phyloP scores from a whole-genome alignment of 2,329 filamentous ascomycete genomes.

The Penicillium sp. region DNA sequence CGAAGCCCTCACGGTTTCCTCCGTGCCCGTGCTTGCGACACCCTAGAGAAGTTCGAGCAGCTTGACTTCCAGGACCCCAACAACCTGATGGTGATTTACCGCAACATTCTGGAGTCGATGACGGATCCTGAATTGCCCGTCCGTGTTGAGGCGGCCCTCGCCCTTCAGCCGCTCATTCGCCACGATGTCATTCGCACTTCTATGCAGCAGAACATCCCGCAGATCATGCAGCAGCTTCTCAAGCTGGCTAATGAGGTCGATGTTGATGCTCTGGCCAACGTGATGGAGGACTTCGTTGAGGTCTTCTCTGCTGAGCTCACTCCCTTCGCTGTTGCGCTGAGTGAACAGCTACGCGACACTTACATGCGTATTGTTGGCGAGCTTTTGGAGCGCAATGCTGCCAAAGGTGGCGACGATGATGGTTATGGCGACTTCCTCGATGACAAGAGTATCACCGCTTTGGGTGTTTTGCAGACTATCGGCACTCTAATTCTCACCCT shows the following conservation, averaged over 20 bases:
- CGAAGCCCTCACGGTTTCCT: constrained; percentile 88
- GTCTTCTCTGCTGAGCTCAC: constrained; percentile 97
- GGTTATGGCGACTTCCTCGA: constrained; percentile 88
- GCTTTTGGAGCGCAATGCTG: constrained; percentile 78
- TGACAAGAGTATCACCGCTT: constrained; percentile 96
- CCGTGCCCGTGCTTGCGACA: constrained; percentile 91
- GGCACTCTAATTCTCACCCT: constrained; percentile 94
- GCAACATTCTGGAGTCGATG: constrained; percentile 96
- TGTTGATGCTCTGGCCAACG: constrained; percentile 93
- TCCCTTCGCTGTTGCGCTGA: constrained; percentile 92
- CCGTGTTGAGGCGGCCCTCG: constrained; percentile 87
- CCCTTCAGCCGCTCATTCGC: constrained; percentile 89
- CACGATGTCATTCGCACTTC: constrained; percentile 90
- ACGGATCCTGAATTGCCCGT: constrained; percentile 90
- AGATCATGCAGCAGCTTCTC: constrained; percentile 98
- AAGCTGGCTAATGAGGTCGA: constrained; percentile 98
- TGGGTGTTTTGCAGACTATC: constrained; percentile 95
- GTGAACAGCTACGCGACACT: constrained; percentile 92
- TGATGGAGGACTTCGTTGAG: constrained; percentile 99
- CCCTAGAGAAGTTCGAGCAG: constrained; percentile 95
- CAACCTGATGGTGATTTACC: constrained; percentile 94
- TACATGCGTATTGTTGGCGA: constrained; percentile 92
- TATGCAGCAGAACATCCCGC: constrained; percentile 97
- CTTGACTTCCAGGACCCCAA: constrained; percentile 95
- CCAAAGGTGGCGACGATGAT: constrained; percentile 72